A percentile compares a stretch with the other conserved stretches of the same genome.
phyloP scores from a whole-genome alignment of 2,329 filamentous ascomycete species.

The Cryphonectria japonica region DNA sequence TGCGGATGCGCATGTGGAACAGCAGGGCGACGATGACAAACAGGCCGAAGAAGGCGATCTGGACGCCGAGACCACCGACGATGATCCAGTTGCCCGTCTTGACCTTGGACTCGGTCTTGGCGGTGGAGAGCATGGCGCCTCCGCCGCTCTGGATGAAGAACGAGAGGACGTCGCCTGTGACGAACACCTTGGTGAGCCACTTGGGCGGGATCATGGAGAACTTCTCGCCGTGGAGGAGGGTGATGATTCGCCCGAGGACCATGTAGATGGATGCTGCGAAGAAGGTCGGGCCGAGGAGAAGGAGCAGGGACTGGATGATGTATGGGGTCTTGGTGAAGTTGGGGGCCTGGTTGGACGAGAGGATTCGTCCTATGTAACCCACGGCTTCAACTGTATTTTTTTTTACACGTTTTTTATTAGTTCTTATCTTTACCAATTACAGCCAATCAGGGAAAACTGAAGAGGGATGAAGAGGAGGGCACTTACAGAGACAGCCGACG shows the following conservation, averaged over 20 bases:
- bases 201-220: conserved; percentile 16
- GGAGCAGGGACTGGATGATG: conserved; percentile 20
- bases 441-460: background rate
- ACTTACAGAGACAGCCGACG: conserved; percentile 55
- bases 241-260: conserved; percentile 19
- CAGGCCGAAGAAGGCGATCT: conserved; percentile 54
- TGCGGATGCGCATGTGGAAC: conserved; percentile 47
- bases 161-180: conserved; percentile 21
- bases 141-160: conserved; percentile 20
- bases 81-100: conserved; percentile 32
- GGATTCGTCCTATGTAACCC: conserved; percentile 18
- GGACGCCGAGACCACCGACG: conserved; percentile 48
- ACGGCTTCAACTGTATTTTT: conserved; percentile 16
- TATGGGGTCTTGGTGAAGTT: conserved; percentile 18
- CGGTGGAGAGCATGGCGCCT: conserved; percentile 1
- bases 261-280: conserved; percentile 27
- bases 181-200: conserved; percentile 24
- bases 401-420: background rate
- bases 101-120: conserved; percentile 18
- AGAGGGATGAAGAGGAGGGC: background rate
- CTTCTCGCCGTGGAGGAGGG: conserved; percentile 9
- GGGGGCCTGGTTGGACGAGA: conserved; percentile 16
- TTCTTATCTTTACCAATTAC: background rate
- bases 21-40: conserved; percentile 48
- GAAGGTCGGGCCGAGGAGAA: conserved; percentile 23